These are phyloP conservation scores for Fraxinus sp. DNA, from an alignment of 305 asterid species.

Conservation along the genomic window DNA sequence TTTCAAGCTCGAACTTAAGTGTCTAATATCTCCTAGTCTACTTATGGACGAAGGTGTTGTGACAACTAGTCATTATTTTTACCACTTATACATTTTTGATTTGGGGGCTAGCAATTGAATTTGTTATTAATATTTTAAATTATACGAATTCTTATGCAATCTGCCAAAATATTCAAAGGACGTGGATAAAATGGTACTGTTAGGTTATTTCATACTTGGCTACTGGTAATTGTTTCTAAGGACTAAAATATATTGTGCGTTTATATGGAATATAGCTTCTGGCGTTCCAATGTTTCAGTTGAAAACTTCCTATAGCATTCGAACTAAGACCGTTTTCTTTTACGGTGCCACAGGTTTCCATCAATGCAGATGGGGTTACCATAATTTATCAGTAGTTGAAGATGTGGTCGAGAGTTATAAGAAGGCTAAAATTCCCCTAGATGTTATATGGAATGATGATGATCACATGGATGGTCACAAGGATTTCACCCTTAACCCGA, in stretches of 20 bases:
- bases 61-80: background rate
- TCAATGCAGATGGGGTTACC: constrained; percentile 11
- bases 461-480: constrained; percentile 10
- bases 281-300: background rate
- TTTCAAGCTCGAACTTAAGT: background rate
- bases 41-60: background rate
- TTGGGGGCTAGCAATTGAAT: background rate
- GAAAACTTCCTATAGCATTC: background rate
- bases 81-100: background rate
- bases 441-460: constrained; percentile 8
- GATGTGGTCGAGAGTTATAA: background rate
- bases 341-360: background rate
- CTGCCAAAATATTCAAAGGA: background rate
- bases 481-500: constrained; percentile 4
- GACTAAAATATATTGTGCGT: background rate
- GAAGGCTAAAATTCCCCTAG: constrained; percentile 1
- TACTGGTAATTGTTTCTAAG: background rate
- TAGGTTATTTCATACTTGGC: background rate
- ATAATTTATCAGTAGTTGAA: constrained; percentile 7
- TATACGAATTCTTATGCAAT: background rate
- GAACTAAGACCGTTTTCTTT: background rate
- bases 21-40: background rate
- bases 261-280: background rate
- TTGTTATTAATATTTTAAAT: background rate
- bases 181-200: background rate